Evolutionary conservation across 2,329 filamentous ascomycete genomes (phyloP).

Genomic region (Pyricularia pennisetigena): DNA sequence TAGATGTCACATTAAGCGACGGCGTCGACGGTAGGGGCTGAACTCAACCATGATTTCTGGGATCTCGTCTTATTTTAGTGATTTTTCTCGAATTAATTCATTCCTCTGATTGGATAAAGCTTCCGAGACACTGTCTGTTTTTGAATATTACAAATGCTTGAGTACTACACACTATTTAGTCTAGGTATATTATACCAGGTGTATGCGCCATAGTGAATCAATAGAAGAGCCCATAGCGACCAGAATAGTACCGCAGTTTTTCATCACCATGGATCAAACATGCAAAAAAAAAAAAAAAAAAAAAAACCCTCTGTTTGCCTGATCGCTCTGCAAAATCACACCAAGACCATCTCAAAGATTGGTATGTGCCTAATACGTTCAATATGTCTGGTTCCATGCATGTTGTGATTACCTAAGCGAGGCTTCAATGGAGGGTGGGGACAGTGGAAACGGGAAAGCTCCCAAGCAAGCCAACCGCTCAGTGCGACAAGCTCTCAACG

Average conservation of each 20-base stretch:
- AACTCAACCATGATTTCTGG: background rate
- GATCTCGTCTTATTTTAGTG: background rate
- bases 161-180: background rate
- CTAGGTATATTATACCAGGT: too few relatives aligned
- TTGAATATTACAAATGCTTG: background rate
- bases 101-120: background rate
- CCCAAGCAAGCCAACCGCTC: background rate
- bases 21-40: background rate
- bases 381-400: background rate
- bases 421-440: background rate
- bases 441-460: background rate
- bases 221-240: background rate
- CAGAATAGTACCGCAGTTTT: background rate
- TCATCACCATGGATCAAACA: background rate
- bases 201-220: too few relatives aligned
- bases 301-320: background rate
- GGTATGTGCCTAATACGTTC: too few relatives aligned
- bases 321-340: too few relatives aligned
- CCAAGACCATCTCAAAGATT: too few relatives aligned
- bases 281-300: too few relatives aligned
- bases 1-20: constrained; percentile 1
- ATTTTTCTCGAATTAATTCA: background rate
- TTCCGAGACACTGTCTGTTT: background rate
- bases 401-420: background rate
- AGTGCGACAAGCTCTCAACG: background rate